Evolutionary conservation across 306 rosid species (phyloP), one percentile per base, ranked within the genome.

Genomic region (Cucurbita maxima): DNA sequence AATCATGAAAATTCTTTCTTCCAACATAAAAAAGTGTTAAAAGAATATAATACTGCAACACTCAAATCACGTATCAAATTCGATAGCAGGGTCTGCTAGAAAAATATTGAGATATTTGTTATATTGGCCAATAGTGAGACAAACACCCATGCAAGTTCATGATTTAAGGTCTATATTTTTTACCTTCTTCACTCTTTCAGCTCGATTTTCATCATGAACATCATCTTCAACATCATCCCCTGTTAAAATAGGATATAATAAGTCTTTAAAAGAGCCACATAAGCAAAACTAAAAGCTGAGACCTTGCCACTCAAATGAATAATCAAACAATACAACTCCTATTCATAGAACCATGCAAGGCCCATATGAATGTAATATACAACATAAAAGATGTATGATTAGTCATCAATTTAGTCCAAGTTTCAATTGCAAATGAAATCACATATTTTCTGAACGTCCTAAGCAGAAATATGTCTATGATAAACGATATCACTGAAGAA

Each of bases 181-280:
- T 87, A 90, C 98, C 96, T 87, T 71, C 75, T 70, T 77, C 74
- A 71, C 74, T 12, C 71, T 80, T 22, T 72, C 83, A 64, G 76
- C 75, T 38, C 58, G 22, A 60, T 63, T 87, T 61, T 68, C 75
- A 13, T 80, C 85, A 60, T 66, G 81, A 63, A 79, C 84, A 5
- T 81, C 80, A 44, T 76, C 51, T 37, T 81, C 94, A 77, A 66
- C 83, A 44, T 82, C 84, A 58, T 77, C 85, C 85, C 85, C 99
- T 94, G 95, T 77, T 82, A 45, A 67, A 63, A 45, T 22, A 22
- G 25, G 57, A 69, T 69, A 14, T n/a, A 69, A 69, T 0, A 47
- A 5, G 48, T 45, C 73, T 52, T 71, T 30, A 30, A 30, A 30
- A 2, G 62, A 16, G 48, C 36, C 48, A 52, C 3, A 38, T 53